Conservation (phyloP, 2,329 filamentous ascomycete species). For the Chaetomium olivaceum region DNA sequence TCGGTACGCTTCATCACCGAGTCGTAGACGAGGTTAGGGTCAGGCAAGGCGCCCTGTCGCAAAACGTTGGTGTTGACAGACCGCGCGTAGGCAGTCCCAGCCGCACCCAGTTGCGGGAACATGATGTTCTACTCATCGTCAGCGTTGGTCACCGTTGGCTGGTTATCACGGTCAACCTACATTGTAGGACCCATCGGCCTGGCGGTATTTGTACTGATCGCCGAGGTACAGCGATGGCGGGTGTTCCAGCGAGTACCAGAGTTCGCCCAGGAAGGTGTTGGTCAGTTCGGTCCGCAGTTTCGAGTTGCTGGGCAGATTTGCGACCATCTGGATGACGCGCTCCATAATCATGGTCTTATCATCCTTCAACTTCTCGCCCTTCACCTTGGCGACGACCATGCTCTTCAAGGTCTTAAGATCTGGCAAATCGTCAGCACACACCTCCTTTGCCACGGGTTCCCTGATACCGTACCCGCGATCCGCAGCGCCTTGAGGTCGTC, state of each 20-base stretch:
- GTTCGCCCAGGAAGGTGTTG: conserved; percentile 64
- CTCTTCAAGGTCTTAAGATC: conserved; percentile 65
- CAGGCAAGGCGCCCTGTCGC: conserved; percentile 65
- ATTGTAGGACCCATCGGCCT: conserved; percentile 70
- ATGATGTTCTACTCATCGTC: conserved; percentile 55
- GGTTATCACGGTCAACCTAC: conserved; percentile 37
- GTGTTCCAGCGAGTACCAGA: conserved; percentile 73
- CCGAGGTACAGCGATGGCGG: conserved; percentile 67
- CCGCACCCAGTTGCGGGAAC: conserved; percentile 65
- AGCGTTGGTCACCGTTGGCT: conserved; percentile 3
- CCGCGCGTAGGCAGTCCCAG: conserved; percentile 66
- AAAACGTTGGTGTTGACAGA: conserved; percentile 60
- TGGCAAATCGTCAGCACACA: conserved; percentile 30
- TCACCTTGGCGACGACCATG: conserved; percentile 62
- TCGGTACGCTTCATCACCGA: conserved; percentile 57
- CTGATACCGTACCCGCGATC: conserved; percentile 43
- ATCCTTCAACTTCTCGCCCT: conserved; percentile 63
- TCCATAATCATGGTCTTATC: conserved; percentile 81
- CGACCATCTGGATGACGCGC: conserved; percentile 68
- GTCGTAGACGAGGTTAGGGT: conserved; percentile 64
- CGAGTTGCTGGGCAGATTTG: conserved; percentile 63
- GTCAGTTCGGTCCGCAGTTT: conserved; percentile 63
- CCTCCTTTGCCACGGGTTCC: neutral
- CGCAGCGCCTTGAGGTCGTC: conserved; percentile 60
- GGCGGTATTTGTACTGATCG: conserved; percentile 64